These are phyloP conservation scores for Fraxinus pennsylvanica DNA, from an alignment of 257 asterid genomes.

Conservation along the genomic window DNA sequence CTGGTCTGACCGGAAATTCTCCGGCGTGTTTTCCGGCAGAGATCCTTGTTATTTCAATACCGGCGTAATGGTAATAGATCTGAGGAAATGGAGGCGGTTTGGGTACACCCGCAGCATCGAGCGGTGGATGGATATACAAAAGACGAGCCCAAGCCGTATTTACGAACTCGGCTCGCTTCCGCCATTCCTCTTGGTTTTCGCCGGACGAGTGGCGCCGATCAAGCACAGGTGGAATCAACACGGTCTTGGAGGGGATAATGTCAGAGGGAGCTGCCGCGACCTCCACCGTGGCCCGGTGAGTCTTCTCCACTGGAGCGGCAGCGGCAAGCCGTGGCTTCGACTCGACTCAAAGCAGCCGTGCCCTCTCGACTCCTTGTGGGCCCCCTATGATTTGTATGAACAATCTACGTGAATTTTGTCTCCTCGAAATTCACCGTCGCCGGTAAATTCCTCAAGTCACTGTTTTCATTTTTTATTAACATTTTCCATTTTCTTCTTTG, in stretches of 20 bases:
- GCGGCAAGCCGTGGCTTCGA: constrained; percentile 90
- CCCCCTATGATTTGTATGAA: constrained; percentile 72
- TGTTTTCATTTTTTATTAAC: constrained; percentile 13
- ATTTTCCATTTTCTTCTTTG: constrained; percentile 21
- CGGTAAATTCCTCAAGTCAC: constrained; percentile 62
- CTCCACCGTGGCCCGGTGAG: constrained; percentile 90
- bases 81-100: constrained; percentile 71
- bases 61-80: constrained; percentile 95
- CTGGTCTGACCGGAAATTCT: constrained; percentile 57
- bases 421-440: constrained; percentile 20
- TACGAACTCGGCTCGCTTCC: constrained; percentile 93
- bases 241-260: constrained; percentile 89
- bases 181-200: constrained; percentile 76
- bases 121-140: constrained; percentile 96
- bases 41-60: constrained; percentile 82
- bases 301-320: constrained; percentile 96
- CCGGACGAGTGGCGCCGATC: constrained; percentile 89
- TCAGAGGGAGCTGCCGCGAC: constrained; percentile 82
- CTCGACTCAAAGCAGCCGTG: constrained; percentile 77
- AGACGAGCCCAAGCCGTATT: constrained; percentile 64
- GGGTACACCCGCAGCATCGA: constrained; percentile 79
- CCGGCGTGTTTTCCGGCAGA: constrained; percentile 57
- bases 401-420: constrained; percentile 35
- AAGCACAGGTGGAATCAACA: constrained; percentile 96
- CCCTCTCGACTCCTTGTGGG: constrained; percentile 82